Evolutionary conservation across 768 basidiomycete genomes (phyloP).

Genomic region (Neoboletus subvelutipes): DNA sequence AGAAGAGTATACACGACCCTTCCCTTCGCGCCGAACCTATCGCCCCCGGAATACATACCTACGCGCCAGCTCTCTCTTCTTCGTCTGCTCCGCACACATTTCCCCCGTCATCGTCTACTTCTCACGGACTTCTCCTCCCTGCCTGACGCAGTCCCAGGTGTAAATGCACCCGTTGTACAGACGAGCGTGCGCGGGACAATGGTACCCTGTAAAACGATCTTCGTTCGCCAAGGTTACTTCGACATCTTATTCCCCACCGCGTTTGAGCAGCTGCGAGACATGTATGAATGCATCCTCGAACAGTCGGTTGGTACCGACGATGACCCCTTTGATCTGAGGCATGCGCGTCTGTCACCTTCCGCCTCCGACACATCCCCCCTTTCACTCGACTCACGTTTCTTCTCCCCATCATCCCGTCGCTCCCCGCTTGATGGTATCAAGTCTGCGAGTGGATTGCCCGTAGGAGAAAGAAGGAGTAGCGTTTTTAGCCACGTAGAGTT

Average conservation of each 20-base stretch:
- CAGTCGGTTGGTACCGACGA: slow-evolving; percentile 41
- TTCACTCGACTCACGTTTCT: slow-evolving; percentile 62
- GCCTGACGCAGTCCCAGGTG: slow-evolving; percentile 72
- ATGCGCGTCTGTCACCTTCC: slow-evolving; percentile 51
- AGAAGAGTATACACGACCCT: slow-evolving; percentile 66
- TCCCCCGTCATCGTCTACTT: slow-evolving; percentile 92
- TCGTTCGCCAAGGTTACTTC: slow-evolving; percentile 94
- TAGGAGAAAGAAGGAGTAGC: slow-evolving; percentile 77
- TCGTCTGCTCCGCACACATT: slow-evolving; percentile 73
- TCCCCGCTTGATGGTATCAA: slow-evolving; percentile 66
- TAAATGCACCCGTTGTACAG: slow-evolving; percentile 89
- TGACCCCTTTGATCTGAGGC: slow-evolving; percentile 20
- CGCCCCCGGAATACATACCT: slow-evolving; percentile 85
- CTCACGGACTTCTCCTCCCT: slow-evolving; percentile 90
- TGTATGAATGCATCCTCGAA: slow-evolving; percentile 84
- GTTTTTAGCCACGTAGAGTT: slow-evolving; percentile 91
- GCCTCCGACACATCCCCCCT: slow-evolving; percentile 48
- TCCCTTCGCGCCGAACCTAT: slow-evolving; percentile 91
- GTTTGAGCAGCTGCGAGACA: slow-evolving; percentile 80
- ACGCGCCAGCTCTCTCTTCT: slow-evolving; percentile 87
- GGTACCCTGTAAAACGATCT: slow-evolving; percentile 85
- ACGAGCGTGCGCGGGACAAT: slow-evolving; percentile 83
- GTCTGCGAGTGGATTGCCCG: slow-evolving; percentile 72
- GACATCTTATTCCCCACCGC: slow-evolving; percentile 99
- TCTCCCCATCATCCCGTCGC: slow-evolving; percentile 58